phyloP scores from a whole-genome alignment of 2,329 filamentous ascomycete genomes.

The Colletotrichum sp. region DNA sequence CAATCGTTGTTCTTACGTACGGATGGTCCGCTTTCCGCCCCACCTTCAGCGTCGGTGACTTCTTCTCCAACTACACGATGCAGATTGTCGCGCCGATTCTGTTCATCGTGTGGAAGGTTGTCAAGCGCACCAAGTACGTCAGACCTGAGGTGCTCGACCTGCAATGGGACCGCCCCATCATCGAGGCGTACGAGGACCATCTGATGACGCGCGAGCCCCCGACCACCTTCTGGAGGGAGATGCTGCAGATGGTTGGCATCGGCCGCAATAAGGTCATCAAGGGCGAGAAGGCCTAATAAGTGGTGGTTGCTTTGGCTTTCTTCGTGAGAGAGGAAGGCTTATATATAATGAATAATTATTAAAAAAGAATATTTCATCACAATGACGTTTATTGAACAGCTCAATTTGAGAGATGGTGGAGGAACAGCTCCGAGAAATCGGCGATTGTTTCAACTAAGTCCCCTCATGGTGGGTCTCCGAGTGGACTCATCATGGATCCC shows the following conservation, averaged over 20 bases:
- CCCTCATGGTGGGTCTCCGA: background rate
- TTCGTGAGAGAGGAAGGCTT: background rate
- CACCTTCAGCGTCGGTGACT: slow-evolving; percentile 60
- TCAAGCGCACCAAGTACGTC: slow-evolving; percentile 63
- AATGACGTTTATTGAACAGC: background rate
- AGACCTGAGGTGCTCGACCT: slow-evolving; percentile 61
- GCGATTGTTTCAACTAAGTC: background rate
- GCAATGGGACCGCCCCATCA: slow-evolving; percentile 61
- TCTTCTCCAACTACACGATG: slow-evolving; percentile 70
- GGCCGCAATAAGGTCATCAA: slow-evolving; percentile 25
- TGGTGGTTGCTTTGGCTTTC: background rate
- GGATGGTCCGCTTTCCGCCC: slow-evolving; percentile 69
- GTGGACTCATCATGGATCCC: background rate
- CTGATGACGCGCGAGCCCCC: slow-evolving; percentile 38
- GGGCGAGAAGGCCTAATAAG: slow-evolving; percentile 18
- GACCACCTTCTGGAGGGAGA: slow-evolving; percentile 61
- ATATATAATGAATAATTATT: background rate
- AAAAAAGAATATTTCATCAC: background rate
- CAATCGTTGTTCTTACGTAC: slow-evolving; percentile 65
- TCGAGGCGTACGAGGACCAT: slow-evolving; percentile 60
- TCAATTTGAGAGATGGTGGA: background rate
- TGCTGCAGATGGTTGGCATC: slow-evolving; percentile 51
- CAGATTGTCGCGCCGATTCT: slow-evolving; percentile 64
- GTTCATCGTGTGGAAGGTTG: slow-evolving; percentile 62
- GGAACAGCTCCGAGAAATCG: background rate